Evolutionary conservation across 768 basidiomycete genomes (phyloP), one percentile per base, ranked within the genome.

Genomic region (Mycena albidolilacea): DNA sequence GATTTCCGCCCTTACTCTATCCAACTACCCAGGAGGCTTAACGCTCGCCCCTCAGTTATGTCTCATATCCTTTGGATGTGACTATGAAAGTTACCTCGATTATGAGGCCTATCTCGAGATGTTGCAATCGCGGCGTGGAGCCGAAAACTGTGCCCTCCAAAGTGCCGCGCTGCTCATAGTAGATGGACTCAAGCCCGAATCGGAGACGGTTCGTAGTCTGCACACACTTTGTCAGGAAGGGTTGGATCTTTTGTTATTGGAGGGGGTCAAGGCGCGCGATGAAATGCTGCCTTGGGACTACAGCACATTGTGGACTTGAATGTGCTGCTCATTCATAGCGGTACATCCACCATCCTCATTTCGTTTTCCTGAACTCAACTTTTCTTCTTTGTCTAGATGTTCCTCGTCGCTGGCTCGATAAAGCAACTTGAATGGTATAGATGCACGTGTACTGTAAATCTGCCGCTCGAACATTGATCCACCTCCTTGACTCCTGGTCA

Each of bases 171-270:
- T 58, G 50, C 11, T 14, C 7, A 14, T 14, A 38, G 14, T 5
- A 17, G 14, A 14, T 15, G 54, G 21, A 14, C 21, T 15, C 7
- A n/a, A 17, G 2, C 69, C 61, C 5, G 41, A 69, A 21, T 2
- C 23, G 7, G 41, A 11, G 17, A 21, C 52, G 30, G 39, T 63
- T 3, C 4, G 8, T 10, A 52, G 38, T 1, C 43, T 69, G 6
- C 15, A 57, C 21, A 10, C 9, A 10, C 52, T 69, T 8, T 54
- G 61, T 30, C 7, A 21, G 8, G 59, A 62, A 3, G 68, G 68
- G n/a, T 55, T 69, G 19, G 39, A 69, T 37, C 38, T 69, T 35
- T 44, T 66, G n/a, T 12, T 66, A 9, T 14, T 41, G 5, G 30
- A 41, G 5, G 55, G 38, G 3, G 17, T 5, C 5, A 21, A 41